Base-by-base conservation (phyloP, 495 filamentous ascomycete species). In the Xylaria acuta region DNA sequence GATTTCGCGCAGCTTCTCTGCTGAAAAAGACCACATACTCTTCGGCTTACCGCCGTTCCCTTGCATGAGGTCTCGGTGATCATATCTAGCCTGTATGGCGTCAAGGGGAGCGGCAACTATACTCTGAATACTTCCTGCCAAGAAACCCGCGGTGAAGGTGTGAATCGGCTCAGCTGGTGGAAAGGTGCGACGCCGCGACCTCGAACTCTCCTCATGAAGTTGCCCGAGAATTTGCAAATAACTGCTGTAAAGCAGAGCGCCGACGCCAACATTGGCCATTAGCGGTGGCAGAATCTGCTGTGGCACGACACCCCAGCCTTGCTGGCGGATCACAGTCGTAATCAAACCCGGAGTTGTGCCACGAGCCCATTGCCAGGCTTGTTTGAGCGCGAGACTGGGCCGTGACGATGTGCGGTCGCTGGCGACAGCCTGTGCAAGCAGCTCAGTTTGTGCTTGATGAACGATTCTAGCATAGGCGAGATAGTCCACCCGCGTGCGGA, bases 281-380 rank as follows among this genome's bases (percentile, higher is more conserved):
- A 97, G 82, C 59, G 94, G 94, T 64, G 94, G 94, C 25, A 97
- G 85, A 27, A 97, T 89, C 82, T 97, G 94, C 72, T 95, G 91
- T 1, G 94, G 94, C 62, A 97, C 89, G 72, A 97, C 93, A 36
- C 87, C 84, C 94, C 94, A 97, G 51, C 94, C 94, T 71, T 96
- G 86, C 66, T 89, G 88, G 66, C 86, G 87, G 43, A 97, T 86
- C 6, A 94, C 94, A 76, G 96, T 93, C 25, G 90, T 84, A 22
- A 97, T 84, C 32, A 97, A 82, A 2, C 92, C 92, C 0, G 93
- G 93, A 0, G 94, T 95, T 2, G 91, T 94, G 65, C 90, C 90
- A 67, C 90, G 86, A 66, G 92, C 86, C 53, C 92, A 93, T 87
- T 78, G 70, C 77, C 78, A 80, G 87, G 92, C 80, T 38, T 76